These are phyloP conservation scores for Kodamaea derodonti DNA, from an alignment of 1,139 yeast species.

Conservation along the genomic window DNA sequence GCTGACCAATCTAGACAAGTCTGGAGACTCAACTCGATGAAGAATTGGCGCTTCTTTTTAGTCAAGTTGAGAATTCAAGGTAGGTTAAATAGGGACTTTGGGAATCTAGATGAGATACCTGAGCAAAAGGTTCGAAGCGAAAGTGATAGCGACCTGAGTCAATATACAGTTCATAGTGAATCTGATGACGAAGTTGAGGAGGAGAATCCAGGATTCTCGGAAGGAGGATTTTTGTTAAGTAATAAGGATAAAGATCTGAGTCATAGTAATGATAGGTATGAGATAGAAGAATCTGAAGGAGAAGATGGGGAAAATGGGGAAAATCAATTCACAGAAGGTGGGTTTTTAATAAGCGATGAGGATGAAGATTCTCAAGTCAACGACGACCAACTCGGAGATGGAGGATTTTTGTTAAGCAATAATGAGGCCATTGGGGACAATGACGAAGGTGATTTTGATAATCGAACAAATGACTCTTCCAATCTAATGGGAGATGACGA, in stretches of 20 bases:
- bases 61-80: conserved; percentile 67
- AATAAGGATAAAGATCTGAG: background rate
- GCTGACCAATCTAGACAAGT: conserved; percentile 45
- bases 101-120: conserved; percentile 35
- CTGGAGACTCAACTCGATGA: conserved; percentile 50
- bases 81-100: conserved; percentile 66
- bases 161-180: conserved; percentile 6
- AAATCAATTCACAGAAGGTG: conserved; percentile 7
- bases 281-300: background rate
- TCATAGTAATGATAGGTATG: background rate
- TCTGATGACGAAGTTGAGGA: conserved; percentile 5
- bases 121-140: no score
- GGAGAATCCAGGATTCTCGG: conserved; percentile 8
- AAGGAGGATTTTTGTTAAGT: conserved; percentile 2
- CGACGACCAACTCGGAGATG: no score
- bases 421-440: background rate
- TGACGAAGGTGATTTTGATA: background rate
- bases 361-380: no score
- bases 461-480: no score
- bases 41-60: conserved; percentile 70
- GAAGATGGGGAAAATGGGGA: conserved; percentile 6
- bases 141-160: conserved; percentile 4
- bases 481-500: no score
- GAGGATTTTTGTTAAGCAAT: background rate
- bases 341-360: background rate